Evolutionary conservation across 192 early-diverging fungal genomes (phyloP), one percentile per base, ranked within the genome.

Genomic region (Blastocladiella britannica): DNA sequence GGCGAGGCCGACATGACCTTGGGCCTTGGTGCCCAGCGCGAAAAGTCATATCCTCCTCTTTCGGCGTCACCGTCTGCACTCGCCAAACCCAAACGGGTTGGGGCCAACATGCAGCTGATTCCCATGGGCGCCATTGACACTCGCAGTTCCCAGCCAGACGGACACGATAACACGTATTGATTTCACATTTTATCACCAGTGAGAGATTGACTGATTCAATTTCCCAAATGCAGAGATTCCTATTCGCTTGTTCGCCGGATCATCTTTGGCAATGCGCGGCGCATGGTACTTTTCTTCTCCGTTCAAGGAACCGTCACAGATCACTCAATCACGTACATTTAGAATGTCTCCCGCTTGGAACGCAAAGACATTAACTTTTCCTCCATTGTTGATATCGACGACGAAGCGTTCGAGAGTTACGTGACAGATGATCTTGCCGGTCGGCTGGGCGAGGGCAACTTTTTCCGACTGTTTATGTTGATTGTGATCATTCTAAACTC

Each of bases 321-420:
- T 5, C 31, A 5, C 31, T 37, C 0, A 30, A 6, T 8, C 29
- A 30, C 29, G 5, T 47, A 15, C 31, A 18, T 30, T 7, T 30
- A 71, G 62, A 72, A 69, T 51, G 56, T 72, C 7, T 64, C 63
- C 4, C 69, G 65, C 26, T 53, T 62, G 4, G 67, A 72, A 52
- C 62, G 57, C 26, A 68, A 61, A 37, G 57, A 62, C 28, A 56
- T 67, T 31, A 71, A 65, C 47, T 65, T 66, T 53, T 60, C 51
- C 12, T 59, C 69, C 22, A 64, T 68, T 28, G 63, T 67, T 5
- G 63, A 72, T 47, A 61, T 63, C 28, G 66, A 65, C 55, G 37
- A 60, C 29, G 53, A 65, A 9, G 58, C 63, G 31, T 51, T 72
- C 26, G 71, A 72, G 51, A 62, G 53, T 8, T 53, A 60, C 37